Evolutionary conservation across 306 rosid species (phyloP).

Genomic region (Dryas drummondii): DNA sequence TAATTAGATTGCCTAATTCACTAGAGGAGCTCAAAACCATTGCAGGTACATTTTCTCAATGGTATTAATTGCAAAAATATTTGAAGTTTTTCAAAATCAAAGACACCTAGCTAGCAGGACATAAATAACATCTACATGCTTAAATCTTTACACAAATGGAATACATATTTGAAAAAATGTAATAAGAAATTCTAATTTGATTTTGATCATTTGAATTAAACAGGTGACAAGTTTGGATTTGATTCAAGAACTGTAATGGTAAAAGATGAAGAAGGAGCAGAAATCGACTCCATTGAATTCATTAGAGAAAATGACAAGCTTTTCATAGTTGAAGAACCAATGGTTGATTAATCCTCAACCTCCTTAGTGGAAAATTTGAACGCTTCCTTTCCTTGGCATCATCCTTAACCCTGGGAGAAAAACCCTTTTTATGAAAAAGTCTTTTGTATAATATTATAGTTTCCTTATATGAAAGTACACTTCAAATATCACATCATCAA

Average conservation of each 20-base stretch:
- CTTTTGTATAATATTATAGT: too few species aligned
- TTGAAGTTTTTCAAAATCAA: not conserved
- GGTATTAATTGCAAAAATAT: not conserved
- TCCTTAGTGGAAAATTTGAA: not conserved
- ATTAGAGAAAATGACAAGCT: constrained; percentile 86
- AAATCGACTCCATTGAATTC: constrained; percentile 69
- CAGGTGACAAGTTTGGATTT: constrained; percentile 69
- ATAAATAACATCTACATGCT: not conserved
- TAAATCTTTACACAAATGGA: not conserved
- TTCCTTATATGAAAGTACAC: too few species aligned
- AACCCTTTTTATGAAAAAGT: too few species aligned
- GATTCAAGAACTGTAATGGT: constrained; percentile 49
- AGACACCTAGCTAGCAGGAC: not conserved
- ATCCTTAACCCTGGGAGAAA: not conserved
- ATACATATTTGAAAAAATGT: not conserved
- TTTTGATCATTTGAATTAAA: constrained; percentile 18
- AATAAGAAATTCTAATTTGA: not conserved
- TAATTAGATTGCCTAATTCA: constrained; percentile 73
- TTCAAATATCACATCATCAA: too few species aligned
- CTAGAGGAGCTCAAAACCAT: constrained; percentile 64
- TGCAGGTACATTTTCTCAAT: constrained; percentile 56
- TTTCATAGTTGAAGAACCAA: constrained; percentile 42
- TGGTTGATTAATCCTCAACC: constrained; percentile 4
- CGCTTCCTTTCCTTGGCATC: not conserved
- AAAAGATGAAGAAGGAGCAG: constrained; percentile 77